Percentiles rank a stretch among this genome's conserved stretches.
Evolutionary conservation across 352 stramenopile species (phyloP).

Genomic region (Stephanocyclus meneghinianus): DNA sequence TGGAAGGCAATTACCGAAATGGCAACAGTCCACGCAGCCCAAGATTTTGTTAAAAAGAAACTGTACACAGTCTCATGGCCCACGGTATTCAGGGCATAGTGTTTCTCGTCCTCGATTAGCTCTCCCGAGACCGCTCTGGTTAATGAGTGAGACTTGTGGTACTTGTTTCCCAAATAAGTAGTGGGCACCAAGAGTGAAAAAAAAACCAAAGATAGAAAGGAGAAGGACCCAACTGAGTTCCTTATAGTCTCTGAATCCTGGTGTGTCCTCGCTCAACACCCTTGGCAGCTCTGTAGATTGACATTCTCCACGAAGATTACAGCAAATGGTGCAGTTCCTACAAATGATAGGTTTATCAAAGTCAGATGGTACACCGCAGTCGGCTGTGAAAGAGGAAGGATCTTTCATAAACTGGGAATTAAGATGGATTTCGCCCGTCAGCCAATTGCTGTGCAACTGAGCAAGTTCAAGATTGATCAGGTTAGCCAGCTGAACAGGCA

Average conservation of each 20-base stretch:
- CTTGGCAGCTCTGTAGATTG: constrained; percentile 3
- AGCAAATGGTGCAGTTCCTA: constrained; percentile 46
- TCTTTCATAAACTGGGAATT: not conserved
- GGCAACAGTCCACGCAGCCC: constrained; percentile 14
- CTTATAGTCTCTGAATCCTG: constrained; percentile 10
- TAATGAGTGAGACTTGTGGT: too few relatives aligned
- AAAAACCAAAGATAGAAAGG: not conserved
- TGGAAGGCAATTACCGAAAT: constrained; percentile 8
- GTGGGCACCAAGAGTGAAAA: not conserved
- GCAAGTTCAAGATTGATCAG: constrained; percentile 32
- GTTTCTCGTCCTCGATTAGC: constrained; percentile 6
- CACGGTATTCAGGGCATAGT: constrained; percentile 21
- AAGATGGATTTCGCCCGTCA: constrained; percentile 20
- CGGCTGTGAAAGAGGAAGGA: constrained; percentile 29
- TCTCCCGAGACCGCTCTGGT: not conserved
- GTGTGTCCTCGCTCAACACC: not conserved
- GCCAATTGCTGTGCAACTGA: constrained; percentile 43
- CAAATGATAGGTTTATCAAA: constrained; percentile 36
- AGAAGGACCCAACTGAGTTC: constrained; percentile 24
- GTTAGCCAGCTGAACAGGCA: constrained; percentile 8
- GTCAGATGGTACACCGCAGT: constrained; percentile 44
- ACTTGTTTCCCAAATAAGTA: too few relatives aligned
- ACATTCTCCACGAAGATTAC: constrained; percentile 31
- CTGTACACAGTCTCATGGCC: constrained; percentile 17
- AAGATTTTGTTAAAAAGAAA: constrained; percentile 36